phyloP scores from a whole-genome alignment of 768 basidiomycete species.

The Mrakia frigida region DNA sequence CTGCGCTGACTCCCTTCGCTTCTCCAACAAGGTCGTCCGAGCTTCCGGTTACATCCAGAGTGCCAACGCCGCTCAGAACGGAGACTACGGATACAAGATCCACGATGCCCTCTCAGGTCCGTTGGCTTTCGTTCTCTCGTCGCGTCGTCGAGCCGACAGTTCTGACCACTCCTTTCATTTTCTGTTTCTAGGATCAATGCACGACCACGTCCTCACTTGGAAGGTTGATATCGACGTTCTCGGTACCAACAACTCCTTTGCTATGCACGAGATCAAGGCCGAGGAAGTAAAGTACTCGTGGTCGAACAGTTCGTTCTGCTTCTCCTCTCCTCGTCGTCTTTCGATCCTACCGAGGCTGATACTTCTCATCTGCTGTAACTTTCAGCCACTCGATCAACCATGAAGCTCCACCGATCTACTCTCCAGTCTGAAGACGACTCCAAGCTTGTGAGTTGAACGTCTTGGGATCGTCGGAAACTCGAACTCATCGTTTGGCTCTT shows the following conservation, averaged over 20 bases:
- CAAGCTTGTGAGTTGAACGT: slow-evolving; percentile 39
- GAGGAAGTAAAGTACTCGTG: slow-evolving; percentile 33
- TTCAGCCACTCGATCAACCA: slow-evolving; percentile 35
- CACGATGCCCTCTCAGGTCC: slow-evolving; percentile 33
- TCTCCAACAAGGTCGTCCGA: background rate
- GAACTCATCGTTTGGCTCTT: background rate
- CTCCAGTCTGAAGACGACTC: slow-evolving; percentile 35
- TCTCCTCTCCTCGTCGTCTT: background rate
- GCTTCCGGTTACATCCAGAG: slow-evolving; percentile 21
- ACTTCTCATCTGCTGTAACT: too few species aligned
- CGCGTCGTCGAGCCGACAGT: too few species aligned
- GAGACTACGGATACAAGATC: slow-evolving; percentile 39
- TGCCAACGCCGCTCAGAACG: slow-evolving; percentile 33
- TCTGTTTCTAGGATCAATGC: slow-evolving; percentile 33
- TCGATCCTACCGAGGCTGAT: background rate
- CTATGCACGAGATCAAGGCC: slow-evolving; percentile 35
- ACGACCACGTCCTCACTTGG: slow-evolving; percentile 36
- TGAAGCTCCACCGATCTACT: slow-evolving; percentile 35
- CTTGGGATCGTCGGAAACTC: background rate
- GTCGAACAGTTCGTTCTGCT: slow-evolving; percentile 22
- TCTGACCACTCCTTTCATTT: too few species aligned
- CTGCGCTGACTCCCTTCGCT: background rate
- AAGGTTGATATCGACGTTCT: slow-evolving; percentile 36
- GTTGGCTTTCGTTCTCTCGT: too few species aligned
- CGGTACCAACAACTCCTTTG: slow-evolving; percentile 37